A percentile compares a stretch with the other conserved stretches of the same genome.
Evolutionary conservation across 2,329 filamentous ascomycete species (phyloP).

Genomic region (Colletotrichum paranaense): DNA sequence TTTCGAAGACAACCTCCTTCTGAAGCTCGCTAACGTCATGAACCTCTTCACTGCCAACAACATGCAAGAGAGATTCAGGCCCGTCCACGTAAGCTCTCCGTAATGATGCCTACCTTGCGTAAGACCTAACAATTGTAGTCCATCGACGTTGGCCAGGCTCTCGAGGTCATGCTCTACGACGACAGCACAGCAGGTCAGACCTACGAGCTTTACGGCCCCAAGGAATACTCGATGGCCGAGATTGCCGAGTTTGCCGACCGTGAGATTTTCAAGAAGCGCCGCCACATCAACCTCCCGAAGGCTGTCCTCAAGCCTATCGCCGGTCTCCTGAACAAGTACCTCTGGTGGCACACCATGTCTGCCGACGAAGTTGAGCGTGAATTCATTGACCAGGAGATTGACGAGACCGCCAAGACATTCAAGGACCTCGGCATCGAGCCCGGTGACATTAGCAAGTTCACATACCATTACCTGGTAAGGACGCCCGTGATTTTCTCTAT

Average conservation of each 20-base stretch:
- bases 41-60: slow-evolving; percentile 93
- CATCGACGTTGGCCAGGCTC: slow-evolving; percentile 88
- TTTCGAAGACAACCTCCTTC: slow-evolving; percentile 91
- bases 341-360: slow-evolving; percentile 91
- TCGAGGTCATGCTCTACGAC: slow-evolving; percentile 91
- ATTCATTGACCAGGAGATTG: slow-evolving; percentile 92
- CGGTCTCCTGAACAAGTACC: slow-evolving; percentile 78
- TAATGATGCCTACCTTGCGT: neutral
- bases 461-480: slow-evolving; percentile 93
- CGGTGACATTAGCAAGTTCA: slow-evolving; percentile 85
- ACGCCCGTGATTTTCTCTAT: neutral
- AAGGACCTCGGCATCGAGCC: slow-evolving; percentile 92
- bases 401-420: slow-evolving; percentile 93
- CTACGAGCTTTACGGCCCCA: slow-evolving; percentile 93
- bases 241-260: slow-evolving; percentile 89
- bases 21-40: slow-evolving; percentile 82
- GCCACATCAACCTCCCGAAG: slow-evolving; percentile 93
- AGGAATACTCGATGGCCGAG: slow-evolving; percentile 89
- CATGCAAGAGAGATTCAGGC: slow-evolving; percentile 91
- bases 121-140: slow-evolving; percentile 61
- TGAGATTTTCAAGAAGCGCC: slow-evolving; percentile 90
- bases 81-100: slow-evolving; percentile 78
- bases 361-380: slow-evolving; percentile 91
- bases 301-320: slow-evolving; percentile 80
- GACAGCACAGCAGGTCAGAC: slow-evolving; percentile 92